Evolutionary conservation across 2,329 filamentous ascomycete species (phyloP), one percentile per base, ranked within the genome.

Genomic region (Cytospora piceae): DNA sequence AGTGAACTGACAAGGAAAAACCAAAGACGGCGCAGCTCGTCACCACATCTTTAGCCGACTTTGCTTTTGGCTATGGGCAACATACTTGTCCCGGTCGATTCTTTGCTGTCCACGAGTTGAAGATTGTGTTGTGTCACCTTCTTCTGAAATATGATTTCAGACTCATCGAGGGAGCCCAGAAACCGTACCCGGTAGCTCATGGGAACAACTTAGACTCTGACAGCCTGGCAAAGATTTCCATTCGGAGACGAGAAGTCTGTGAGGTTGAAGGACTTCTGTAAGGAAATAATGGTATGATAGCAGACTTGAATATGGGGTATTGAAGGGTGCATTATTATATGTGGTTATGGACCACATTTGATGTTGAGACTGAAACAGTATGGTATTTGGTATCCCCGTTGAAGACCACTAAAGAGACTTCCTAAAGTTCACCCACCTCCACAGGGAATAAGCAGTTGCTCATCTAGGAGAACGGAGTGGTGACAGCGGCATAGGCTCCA

Each of bases 1-100:
- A 65, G 12, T 68, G 72, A 67, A 71, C 75, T 29, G 63, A 70
- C 11, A 66, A 70, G 7, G 69, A 67, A 1, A 63, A 63, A 32
- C 70, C 73, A 57, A 70, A 71, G 61, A 58, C 68, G 3, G 71
- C 72, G 14, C 76, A 79, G 62, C 73, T 77, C 39, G 77, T 77
- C 9, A 75, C 72, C 14, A 77, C 76, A 0, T 70, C 70, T 1
- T 64, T 71, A 1, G 72, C 76, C 2, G 73, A 74, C 32, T 63
- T 78, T 9, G 72, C 68, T 0, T 82, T 81, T 63, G 79, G 80
- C 0, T 73, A 80, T 59, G 79, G 80, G 0, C 71, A 69, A 6
- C 77, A 80, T 57, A 75, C 79, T 0, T 81, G 79, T 46, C 80
- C 79, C 0, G 79, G 79, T 0, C 70, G 79, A 0, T 81, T 80